These are phyloP conservation scores for Monosporascus sp. DNA, from an alignment of 2,329 filamentous ascomycete species.

Conservation along the genomic window DNA sequence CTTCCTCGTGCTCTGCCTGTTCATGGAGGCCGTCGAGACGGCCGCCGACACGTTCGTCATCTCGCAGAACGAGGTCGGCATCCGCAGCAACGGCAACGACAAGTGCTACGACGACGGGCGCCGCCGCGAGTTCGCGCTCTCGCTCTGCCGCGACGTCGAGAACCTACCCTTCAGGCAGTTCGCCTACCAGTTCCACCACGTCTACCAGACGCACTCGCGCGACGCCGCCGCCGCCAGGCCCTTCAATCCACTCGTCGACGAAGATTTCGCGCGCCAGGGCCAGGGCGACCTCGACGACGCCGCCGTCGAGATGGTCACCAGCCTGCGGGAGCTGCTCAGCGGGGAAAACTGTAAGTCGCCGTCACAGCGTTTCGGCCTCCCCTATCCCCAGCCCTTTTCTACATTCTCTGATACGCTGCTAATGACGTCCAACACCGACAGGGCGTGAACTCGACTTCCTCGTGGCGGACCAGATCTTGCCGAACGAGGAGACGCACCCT, in stretches of 20 bases:
- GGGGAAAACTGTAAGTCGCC: slow-evolving; percentile 39
- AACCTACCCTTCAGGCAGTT: slow-evolving; percentile 58
- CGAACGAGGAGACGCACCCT: slow-evolving; percentile 39
- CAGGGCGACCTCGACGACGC: slow-evolving; percentile 42
- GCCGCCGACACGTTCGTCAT: slow-evolving; percentile 49
- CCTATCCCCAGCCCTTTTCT: not conserved
- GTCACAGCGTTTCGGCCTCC: not conserved
- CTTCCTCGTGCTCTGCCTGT: slow-evolving; percentile 52
- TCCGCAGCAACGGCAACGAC: slow-evolving; percentile 26
- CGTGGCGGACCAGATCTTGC: slow-evolving; percentile 41
- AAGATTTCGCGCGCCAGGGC: slow-evolving; percentile 28
- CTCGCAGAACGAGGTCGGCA: slow-evolving; percentile 45
- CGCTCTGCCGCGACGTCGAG: slow-evolving; percentile 47
- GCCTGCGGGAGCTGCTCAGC: slow-evolving; percentile 40
- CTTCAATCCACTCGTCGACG: slow-evolving; percentile 53
- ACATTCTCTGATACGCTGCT: not conserved
- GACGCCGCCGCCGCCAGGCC: slow-evolving; percentile 43
- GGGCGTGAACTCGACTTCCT: slow-evolving; percentile 40
- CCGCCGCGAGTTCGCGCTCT: slow-evolving; percentile 39
- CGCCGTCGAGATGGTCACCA: slow-evolving; percentile 40
- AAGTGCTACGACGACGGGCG: slow-evolving; percentile 17
- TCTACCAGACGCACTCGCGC: slow-evolving; percentile 52
- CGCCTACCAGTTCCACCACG: slow-evolving; percentile 55
- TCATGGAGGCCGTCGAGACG: slow-evolving; percentile 54
- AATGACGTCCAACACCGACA: slow-evolving; percentile 14